A percentile compares a stretch with the other conserved stretches of the same genome.
Evolutionary conservation across 768 basidiomycete species (phyloP).

Genomic region (Tylopilus vinaceipallidus): DNA sequence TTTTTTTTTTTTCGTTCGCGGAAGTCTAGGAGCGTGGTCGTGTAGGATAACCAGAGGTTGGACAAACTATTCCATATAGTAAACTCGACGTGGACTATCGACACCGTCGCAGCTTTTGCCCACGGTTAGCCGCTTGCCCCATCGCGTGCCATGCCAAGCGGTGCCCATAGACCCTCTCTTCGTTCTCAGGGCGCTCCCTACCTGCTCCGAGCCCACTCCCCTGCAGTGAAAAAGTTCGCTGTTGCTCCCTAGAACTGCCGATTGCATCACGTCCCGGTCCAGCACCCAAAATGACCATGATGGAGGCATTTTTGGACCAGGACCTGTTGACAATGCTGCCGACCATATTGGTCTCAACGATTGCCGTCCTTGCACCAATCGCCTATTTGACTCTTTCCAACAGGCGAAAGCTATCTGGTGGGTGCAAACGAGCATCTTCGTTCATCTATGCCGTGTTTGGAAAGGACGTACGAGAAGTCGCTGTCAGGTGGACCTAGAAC

Average conservation of each 20-base stretch:
- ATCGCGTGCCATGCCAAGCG: background rate
- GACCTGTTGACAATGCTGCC: slow-evolving; percentile 6
- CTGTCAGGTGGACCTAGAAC: background rate
- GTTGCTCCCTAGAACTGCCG: background rate
- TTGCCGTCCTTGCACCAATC: slow-evolving; percentile 12
- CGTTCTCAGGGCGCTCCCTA: background rate
- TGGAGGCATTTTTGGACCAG: slow-evolving; percentile 1
- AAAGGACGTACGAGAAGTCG: background rate
- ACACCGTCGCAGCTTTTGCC: background rate
- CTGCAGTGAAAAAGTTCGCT: background rate
- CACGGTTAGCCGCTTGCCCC: background rate
- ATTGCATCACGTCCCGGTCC: background rate
- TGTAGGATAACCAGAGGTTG: too few species aligned
- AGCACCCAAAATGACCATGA: background rate
- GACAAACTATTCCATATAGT: too few species aligned
- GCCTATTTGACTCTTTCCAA: slow-evolving; percentile 16
- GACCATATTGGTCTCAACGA: slow-evolving; percentile 8
- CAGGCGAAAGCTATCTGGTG: slow-evolving; percentile 9
- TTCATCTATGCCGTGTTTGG: background rate
- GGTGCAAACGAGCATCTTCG: slow-evolving; percentile 5
- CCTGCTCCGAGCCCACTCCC: too few species aligned
- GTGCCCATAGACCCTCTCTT: background rate
- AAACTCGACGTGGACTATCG: too few species aligned
- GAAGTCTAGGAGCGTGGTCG: background rate
- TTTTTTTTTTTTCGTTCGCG: background rate